Evolutionary conservation across 202 grass and related monocot species (phyloP).

Genomic region (Saccharum hybrid): DNA sequence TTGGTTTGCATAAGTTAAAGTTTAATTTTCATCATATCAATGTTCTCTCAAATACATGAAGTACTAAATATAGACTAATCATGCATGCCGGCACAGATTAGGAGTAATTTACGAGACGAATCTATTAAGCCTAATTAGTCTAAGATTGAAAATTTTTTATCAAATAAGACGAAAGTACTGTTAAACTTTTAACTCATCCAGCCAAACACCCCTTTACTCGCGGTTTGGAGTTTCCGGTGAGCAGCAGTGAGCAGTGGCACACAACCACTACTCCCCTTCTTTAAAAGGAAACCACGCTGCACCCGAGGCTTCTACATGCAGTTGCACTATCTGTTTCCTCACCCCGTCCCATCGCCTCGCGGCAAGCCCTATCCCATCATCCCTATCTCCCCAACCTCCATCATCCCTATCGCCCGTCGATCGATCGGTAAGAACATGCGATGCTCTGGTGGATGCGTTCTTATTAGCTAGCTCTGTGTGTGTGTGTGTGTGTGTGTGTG

Average conservation of each 20-base stretch:
- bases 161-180: no score
- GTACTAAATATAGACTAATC: no score
- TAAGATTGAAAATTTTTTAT: no score
- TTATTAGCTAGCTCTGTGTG: not conserved
- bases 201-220: no score
- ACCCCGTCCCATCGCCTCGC: conserved; percentile 40
- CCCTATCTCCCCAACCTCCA: not conserved
- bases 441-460: not conserved
- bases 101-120: no score
- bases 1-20: no score
- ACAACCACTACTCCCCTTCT: conserved; percentile 42
- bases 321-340: conserved; percentile 55
- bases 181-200: no score
- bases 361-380: conserved; percentile 7
- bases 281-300: conserved; percentile 78
- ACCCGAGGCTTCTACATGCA: conserved; percentile 76
- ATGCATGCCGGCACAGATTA: no score
- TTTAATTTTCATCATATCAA: no score
- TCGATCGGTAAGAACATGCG: conserved; percentile 41
- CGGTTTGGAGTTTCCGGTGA: not conserved
- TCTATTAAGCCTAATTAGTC: no score
- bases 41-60: no score
- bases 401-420: not conserved
- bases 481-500: not conserved
- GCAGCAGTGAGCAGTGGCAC: conserved; percentile 28